Evolutionary conservation across 1,139 yeast species (phyloP), one percentile per base, ranked within the genome.

Genomic region (Pichia norvegensis): DNA sequence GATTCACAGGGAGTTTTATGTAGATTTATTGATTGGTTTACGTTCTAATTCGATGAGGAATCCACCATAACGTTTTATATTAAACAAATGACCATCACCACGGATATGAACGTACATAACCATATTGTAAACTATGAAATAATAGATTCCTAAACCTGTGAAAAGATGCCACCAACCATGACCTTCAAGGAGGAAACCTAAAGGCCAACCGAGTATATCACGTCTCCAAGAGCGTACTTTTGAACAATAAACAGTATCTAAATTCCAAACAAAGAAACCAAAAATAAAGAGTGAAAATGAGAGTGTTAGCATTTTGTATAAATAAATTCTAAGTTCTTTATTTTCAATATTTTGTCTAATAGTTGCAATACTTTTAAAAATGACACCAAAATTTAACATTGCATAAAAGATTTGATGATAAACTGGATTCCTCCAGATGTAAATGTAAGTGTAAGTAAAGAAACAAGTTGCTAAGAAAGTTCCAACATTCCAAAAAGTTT

Each of bases 141-240:
- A 62, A 45, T 63, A 64, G 16, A 64, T 63, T 14, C 95, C 95
- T 13, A 79, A 69, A 3, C 95, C 95, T 0, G 95, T 86, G 52
- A 86, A 73, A 29, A 86, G 68, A 62, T 92, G 98, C 98, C 98
- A 92, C 97, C 97, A 92, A 17, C 95, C 96, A 61, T 92, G 98
- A 31, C 95, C 85, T 62, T 92, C 98, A 36, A 92, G 70, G 11
- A 92, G 55, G 53, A 87, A 77, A 1, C 98, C 98, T 48, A 84
- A 77, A 1, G 97, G 97, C 69, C 88, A 75, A 2, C 95, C 95
- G n/a, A 80, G 58, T 60, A 74, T 68, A 3, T 65, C 56, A 53
- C 95, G 76, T 62, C 97, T 77, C 36, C 78, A 62, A 8, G 66
- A 54, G 44, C 84, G 75, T 66, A 87, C 81, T 35, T 66, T 63